Percentiles rank a stretch among this genome's conserved stretches.
phyloP scores from a whole-genome alignment of 805 yeast genomes.

The Ogataea henricii region DNA sequence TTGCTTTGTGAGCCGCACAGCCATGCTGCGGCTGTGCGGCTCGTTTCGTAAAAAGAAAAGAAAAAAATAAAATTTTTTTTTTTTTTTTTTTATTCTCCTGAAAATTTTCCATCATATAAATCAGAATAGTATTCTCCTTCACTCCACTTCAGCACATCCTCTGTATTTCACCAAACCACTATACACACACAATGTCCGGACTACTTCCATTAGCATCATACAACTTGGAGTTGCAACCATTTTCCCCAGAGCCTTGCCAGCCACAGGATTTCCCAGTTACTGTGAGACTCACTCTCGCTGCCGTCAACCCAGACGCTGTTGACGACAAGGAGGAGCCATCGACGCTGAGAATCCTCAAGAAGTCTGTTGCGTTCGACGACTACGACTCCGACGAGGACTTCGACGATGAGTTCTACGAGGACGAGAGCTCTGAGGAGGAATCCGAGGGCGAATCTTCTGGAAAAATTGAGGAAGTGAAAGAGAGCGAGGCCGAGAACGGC shows the following conservation, averaged over 20 bases:
- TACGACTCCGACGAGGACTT: constrained; percentile 50
- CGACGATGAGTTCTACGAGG: constrained; percentile 49
- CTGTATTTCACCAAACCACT: not conserved
- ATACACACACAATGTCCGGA: constrained; percentile 52
- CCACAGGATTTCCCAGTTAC: constrained; percentile 87
- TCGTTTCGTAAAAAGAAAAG: constrained; percentile 1
- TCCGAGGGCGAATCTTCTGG: constrained; percentile 31
- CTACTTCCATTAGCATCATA: constrained; percentile 85
- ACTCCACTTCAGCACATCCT: no score
- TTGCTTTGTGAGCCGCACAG: not conserved
- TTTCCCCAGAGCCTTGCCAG: constrained; percentile 82
- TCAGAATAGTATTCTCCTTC: not conserved
- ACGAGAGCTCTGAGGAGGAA: constrained; percentile 43
- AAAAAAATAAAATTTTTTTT: constrained; percentile 1
- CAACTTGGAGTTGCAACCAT: constrained; percentile 84
- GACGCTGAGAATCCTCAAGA: constrained; percentile 85
- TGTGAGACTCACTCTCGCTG: constrained; percentile 90
- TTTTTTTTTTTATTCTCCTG: not conserved
- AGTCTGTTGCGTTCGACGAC: constrained; percentile 45
- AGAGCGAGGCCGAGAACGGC: constrained; percentile 29
- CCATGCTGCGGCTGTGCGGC: not conserved
- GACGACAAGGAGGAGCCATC: constrained; percentile 84
- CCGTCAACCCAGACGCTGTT: constrained; percentile 86
- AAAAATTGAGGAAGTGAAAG: constrained; percentile 34
- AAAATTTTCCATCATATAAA: constrained; percentile 2